Conservation (phyloP, 2,329 filamentous ascomycete genomes). For the Nectriaceae sp. region DNA sequence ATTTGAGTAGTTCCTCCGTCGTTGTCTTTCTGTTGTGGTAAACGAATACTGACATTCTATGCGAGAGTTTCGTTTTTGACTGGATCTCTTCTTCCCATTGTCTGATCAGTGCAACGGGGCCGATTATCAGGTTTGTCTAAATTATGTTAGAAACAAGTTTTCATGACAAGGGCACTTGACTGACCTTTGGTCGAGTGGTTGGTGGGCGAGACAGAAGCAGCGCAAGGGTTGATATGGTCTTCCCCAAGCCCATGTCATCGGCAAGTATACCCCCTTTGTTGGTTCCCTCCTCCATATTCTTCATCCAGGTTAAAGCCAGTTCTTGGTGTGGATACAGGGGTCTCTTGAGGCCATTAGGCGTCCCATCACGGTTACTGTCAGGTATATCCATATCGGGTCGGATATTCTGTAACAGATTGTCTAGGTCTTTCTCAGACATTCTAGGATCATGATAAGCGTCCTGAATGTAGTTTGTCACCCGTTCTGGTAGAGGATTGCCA, state of each 20-base stretch:
- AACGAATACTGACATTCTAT: conserved; percentile 66
- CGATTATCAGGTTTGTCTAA: conserved; percentile 81
- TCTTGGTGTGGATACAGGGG: conserved; percentile 81
- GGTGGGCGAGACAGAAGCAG: conserved; percentile 72
- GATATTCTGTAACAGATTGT: conserved; percentile 71
- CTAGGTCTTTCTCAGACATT: conserved; percentile 63
- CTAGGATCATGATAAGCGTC: conserved; percentile 40
- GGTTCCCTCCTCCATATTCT: conserved; percentile 73
- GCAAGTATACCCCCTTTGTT: conserved; percentile 88
- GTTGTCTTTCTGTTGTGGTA: conserved; percentile 70
- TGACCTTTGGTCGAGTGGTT: conserved; percentile 39
- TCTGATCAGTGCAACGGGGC: conserved; percentile 75
- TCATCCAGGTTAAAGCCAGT: conserved; percentile 81
- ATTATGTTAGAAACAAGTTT: conserved; percentile 31
- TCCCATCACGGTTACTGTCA: conserved; percentile 64
- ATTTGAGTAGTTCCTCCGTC: conserved; percentile 61
- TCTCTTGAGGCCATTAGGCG: conserved; percentile 68
- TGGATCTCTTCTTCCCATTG: conserved; percentile 85
- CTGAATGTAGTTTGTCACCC: conserved; percentile 36
- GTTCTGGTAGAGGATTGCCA: conserved; percentile 39
- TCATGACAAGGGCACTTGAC: not conserved
- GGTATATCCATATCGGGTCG: conserved; percentile 69
- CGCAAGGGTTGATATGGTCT: conserved; percentile 82
- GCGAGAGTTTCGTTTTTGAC: conserved; percentile 62
- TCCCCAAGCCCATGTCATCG: conserved; percentile 92